phyloP scores from a whole-genome alignment of 2,329 filamentous ascomycete genomes.

The Fusarium penzigii region DNA sequence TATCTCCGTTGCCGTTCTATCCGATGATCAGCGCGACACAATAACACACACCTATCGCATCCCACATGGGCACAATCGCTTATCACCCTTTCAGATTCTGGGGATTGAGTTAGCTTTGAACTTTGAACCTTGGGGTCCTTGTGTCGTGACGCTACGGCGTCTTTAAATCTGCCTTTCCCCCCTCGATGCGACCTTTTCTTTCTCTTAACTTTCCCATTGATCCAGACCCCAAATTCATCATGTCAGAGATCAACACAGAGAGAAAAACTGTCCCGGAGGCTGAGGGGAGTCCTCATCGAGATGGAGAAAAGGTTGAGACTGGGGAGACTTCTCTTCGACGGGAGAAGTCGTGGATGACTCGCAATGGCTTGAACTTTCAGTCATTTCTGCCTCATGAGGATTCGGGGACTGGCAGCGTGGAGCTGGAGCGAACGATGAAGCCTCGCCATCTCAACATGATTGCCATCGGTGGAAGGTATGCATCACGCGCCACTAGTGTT shows the following conservation, averaged over 20 bases:
- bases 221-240: slow-evolving; percentile 1
- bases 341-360: slow-evolving; percentile 26
- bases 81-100: not conserved
- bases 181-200: not conserved
- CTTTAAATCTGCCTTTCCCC: not conserved
- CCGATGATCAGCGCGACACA: not conserved
- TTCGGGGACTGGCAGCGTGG: slow-evolving; percentile 19
- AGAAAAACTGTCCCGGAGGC: slow-evolving; percentile 13
- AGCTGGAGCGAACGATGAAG: slow-evolving; percentile 28
- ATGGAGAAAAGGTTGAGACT: slow-evolving; percentile 18
- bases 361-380: slow-evolving; percentile 27
- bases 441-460: slow-evolving; percentile 32
- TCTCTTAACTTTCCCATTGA: not conserved
- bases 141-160: not conserved
- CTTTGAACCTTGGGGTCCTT: not conserved
- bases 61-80: not conserved
- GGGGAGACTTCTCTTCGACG: slow-evolving; percentile 2
- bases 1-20: not conserved
- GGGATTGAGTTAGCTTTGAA: not conserved
- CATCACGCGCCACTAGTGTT: not conserved
- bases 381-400: slow-evolving; percentile 27
- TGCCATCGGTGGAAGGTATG: slow-evolving; percentile 30
- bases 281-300: slow-evolving; percentile 9
- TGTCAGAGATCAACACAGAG: slow-evolving; percentile 23
- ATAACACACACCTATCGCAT: not conserved